These are phyloP conservation scores for Royoungia palumana DNA, from an alignment of 768 basidiomycete species.

Conservation along the genomic window DNA sequence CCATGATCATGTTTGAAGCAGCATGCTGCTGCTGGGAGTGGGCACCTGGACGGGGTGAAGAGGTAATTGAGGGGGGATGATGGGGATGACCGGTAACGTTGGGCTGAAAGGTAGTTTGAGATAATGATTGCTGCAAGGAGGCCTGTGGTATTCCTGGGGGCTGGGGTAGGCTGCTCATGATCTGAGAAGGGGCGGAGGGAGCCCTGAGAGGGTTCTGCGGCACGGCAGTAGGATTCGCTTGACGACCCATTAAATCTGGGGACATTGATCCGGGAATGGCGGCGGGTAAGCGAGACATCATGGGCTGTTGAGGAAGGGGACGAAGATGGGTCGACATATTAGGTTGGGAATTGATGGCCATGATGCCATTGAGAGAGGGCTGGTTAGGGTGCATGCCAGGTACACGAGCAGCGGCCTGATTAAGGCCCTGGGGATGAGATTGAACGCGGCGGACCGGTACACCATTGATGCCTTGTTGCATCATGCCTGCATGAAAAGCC, in stretches of 20 bases:
- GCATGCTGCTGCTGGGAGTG: constrained; percentile 29
- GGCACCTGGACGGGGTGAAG: constrained; percentile 29
- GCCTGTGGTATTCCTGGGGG: constrained; percentile 32
- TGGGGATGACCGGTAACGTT: constrained; percentile 28
- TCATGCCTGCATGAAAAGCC: constrained; percentile 41
- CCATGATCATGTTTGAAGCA: constrained; percentile 29
- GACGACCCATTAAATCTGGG: constrained; percentile 43
- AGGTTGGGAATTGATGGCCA: constrained; percentile 45
- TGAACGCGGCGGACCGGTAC: constrained; percentile 48
- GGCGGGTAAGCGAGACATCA: constrained; percentile 31
- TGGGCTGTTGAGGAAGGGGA: constrained; percentile 35
- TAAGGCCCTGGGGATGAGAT: constrained; percentile 53
- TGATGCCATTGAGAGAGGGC: constrained; percentile 37
- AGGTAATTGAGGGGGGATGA: constrained; percentile 27
- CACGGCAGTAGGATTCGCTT: constrained; percentile 37
- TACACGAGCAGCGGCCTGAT: constrained; percentile 35
- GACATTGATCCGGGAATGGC: constrained; percentile 38
- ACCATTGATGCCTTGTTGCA: constrained; percentile 38
- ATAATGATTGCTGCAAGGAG: constrained; percentile 28
- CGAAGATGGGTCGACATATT: constrained; percentile 38
- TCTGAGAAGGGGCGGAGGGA: constrained; percentile 41
- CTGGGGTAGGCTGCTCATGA: constrained; percentile 46
- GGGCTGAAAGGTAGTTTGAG: constrained; percentile 30
- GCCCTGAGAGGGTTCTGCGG: constrained; percentile 44
- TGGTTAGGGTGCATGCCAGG: constrained; percentile 35